Evolutionary conservation across 805 yeast species (phyloP), one percentile per base, ranked within the genome.

Genomic region (Kodamaea lidongshanica): DNA sequence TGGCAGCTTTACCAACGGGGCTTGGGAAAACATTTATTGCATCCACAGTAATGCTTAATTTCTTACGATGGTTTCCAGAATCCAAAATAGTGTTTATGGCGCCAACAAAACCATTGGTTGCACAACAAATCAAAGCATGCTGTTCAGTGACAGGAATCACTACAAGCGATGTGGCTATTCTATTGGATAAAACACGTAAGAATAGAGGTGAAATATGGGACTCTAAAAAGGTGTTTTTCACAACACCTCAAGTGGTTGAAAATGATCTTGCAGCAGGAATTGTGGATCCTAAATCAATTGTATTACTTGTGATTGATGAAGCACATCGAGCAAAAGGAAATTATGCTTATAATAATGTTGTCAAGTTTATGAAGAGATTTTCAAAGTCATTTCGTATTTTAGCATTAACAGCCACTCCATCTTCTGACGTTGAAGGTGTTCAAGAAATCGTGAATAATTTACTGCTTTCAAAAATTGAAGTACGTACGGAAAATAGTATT

Each of bases 11-110:
- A 10, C 99, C 99, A 1, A 92, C 99, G 0, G 99, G 99, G 42
- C 65, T 88, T 52, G 99, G 99, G 22, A 92, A 92, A 58, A 92
- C 99, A 0, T 86, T 92, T 41, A 87, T 92, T 48, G 97, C 98
- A 2, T 78, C 94, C 20, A 80, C 95, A 0, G 89, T 89, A 13
- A 92, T 92, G 87, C 65, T 87, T 33, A 92, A 92, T 50, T 92
- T 71, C 57, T 77, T 72, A 42, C 59, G 94, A 28, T 92, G 98
- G 98, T 82, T 88, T 12, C 72, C 72, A 10, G 52, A 58, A 4
- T 76, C 86, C 2, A 92, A 88, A 48, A 75, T 92, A 41, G 73
- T 94, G 1, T 92, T 92, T 54, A 79, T 89, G 79, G 98, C 99
- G 0, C 99, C 99, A 0, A 92, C 99, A 2, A 67, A 88, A 41